Evolutionary conservation across 2,329 filamentous ascomycete species (phyloP).

Genomic region (Colletotrichum sp.): DNA sequence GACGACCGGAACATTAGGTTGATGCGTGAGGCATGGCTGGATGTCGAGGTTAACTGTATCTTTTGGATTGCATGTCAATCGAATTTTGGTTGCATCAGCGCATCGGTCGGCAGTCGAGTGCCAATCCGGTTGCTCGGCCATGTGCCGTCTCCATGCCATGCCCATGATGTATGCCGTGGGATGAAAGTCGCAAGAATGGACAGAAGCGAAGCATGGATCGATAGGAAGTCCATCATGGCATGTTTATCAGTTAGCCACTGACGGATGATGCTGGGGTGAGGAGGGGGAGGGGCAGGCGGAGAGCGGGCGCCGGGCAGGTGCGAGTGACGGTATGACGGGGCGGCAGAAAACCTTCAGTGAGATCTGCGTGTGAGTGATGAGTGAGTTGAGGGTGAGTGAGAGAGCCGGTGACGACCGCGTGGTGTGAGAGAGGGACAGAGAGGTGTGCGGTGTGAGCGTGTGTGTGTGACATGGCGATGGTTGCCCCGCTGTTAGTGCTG

Average conservation of each 20-base stretch:
- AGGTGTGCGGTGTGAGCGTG: neutral
- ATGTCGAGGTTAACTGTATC: conserved; percentile 9
- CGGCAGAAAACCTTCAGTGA: conserved; percentile 2
- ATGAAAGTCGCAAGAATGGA: neutral
- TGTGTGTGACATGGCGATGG: neutral
- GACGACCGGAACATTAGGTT: neutral
- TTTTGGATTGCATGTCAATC: neutral
- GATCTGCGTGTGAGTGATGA: conserved; percentile 7
- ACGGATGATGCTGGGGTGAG: conserved; percentile 3
- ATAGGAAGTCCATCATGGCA: conserved; percentile 13
- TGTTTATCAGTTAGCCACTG: conserved; percentile 16
- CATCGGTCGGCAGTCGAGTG: neutral
- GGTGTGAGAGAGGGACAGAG: neutral
- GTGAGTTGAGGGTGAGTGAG: neutral
- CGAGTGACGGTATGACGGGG: conserved; percentile 10
- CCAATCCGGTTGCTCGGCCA: neutral
- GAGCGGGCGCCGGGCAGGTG: neutral
- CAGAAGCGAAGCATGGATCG: neutral
- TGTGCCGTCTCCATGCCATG: neutral
- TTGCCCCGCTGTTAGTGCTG: conserved; percentile 14
- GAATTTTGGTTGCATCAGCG: neutral
- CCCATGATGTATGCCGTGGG: neutral
- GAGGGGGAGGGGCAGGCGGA: conserved; percentile 4
- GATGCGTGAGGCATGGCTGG: neutral
- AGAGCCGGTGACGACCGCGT: neutral